These are phyloP conservation scores for Plasmopara halstedii DNA, from an alignment of 352 stramenopile species.

Conservation along the genomic window DNA sequence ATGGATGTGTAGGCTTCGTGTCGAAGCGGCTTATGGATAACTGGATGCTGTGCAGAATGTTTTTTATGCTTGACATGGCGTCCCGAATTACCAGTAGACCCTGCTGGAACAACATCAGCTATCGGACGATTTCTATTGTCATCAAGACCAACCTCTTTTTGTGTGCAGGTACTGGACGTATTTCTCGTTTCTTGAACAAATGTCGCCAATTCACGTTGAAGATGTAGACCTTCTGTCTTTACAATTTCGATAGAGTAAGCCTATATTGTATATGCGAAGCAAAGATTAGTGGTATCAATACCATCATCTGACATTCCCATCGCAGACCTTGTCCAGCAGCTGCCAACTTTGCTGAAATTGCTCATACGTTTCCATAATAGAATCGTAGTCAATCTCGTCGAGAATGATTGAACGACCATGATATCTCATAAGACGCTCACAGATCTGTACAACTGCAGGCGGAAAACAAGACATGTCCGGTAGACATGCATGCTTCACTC, in stretches of 20 bases:
- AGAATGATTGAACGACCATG: conserved; percentile 47
- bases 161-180: conserved; percentile 7
- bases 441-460: conserved; percentile 37
- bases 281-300: background rate
- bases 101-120: conserved; percentile 4
- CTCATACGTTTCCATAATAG: conserved; percentile 45
- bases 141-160: conserved; percentile 28
- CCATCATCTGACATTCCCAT: background rate
- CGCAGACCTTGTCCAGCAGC: conserved; percentile 55
- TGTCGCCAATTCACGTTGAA: conserved; percentile 25
- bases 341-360: conserved; percentile 47
- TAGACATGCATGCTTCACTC: conserved; percentile 28
- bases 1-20: conserved; percentile 8
- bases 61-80: conserved; percentile 37
- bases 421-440: conserved; percentile 39
- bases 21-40: conserved; percentile 32
- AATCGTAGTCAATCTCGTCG: conserved; percentile 52
- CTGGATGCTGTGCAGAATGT: conserved; percentile 37
- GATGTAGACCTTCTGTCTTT: conserved; percentile 34
- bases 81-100: conserved; percentile 34
- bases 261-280: conserved; percentile 16
- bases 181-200: conserved; percentile 15
- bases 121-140: background rate
- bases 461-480: conserved; percentile 52
- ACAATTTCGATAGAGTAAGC: conserved; percentile 46